Evolutionary conservation across 306 rosid species (phyloP).

Genomic region (Trichosanthes cucumerina): DNA sequence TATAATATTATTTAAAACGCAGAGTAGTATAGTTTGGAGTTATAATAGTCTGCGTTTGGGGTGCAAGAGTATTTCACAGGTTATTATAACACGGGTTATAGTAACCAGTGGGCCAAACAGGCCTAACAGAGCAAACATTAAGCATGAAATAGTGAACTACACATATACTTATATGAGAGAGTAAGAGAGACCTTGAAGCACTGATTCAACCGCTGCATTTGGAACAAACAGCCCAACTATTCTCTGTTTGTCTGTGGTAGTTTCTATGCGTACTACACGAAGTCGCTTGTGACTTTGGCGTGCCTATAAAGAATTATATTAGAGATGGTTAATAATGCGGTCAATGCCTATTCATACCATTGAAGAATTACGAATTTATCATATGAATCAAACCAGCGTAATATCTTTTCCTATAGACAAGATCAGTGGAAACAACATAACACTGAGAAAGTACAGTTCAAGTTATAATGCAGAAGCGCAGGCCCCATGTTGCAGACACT

Average conservation of each 20-base stretch:
- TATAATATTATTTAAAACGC: too few species aligned
- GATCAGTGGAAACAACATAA: neutral
- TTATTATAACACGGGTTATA: too few species aligned
- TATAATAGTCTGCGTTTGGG: too few species aligned
- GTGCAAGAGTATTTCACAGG: too few species aligned
- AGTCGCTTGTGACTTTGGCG: slow-evolving; percentile 86
- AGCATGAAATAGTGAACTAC: neutral
- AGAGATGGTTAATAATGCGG: neutral
- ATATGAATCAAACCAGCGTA: neutral
- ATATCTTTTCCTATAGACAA: neutral
- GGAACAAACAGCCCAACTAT: slow-evolving; percentile 94
- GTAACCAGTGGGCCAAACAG: too few species aligned
- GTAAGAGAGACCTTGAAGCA: slow-evolving; percentile 69
- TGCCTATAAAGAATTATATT: slow-evolving; percentile 35
- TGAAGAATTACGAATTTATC: neutral
- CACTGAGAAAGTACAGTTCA: neutral
- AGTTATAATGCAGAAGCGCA: neutral
- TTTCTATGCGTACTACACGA: slow-evolving; percentile 87
- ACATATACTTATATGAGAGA: neutral
- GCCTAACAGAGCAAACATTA: neutral
- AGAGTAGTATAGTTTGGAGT: too few species aligned
- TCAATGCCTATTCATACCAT: neutral
- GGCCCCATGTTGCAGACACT: neutral
- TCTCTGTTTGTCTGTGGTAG: slow-evolving; percentile 61
- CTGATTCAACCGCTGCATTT: slow-evolving; percentile 83